Conservation (phyloP, 1,284 basidiomycete genomes). For the Sporisorium sorghi region DNA sequence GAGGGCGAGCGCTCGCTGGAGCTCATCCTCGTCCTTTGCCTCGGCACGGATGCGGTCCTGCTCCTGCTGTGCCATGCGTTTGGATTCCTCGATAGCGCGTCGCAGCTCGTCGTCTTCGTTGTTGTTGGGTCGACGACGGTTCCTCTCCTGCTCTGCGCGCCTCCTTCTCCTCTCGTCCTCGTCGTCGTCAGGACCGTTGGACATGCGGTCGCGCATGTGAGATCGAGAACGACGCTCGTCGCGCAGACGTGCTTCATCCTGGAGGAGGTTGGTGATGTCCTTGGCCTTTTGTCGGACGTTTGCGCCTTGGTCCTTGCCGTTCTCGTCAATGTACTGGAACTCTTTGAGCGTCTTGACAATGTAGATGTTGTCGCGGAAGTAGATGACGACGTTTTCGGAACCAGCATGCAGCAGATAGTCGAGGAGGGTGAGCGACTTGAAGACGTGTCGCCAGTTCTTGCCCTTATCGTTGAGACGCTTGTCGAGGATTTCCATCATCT, state of each 20-base stretch:
- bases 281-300: conserved; percentile 98
- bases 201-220: conserved; percentile 93
- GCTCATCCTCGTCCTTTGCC: conserved; percentile 76
- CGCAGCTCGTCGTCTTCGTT: conserved; percentile 73
- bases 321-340: conserved; percentile 96
- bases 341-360: conserved; percentile 99
- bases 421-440: conserved; percentile 96
- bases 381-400: conserved; percentile 97
- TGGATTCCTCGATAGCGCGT: conserved; percentile 72
- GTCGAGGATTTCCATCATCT: conserved; percentile 99
- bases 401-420: conserved; percentile 97
- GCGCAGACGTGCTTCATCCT: conserved; percentile 85
- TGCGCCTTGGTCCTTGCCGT: conserved; percentile 95
- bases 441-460: conserved; percentile 99
- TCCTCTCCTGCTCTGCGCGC: conserved; percentile 48
- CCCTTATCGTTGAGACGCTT: conserved; percentile 99
- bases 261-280: conserved; percentile 95
- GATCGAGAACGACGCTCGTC: conserved; percentile 87
- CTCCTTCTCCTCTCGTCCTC: conserved; percentile 75
- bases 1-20: conserved; percentile 80
- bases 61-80: conserved; percentile 68
- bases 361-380: conserved; percentile 96
- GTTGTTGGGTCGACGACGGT: conserved; percentile 39
- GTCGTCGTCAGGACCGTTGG: conserved; percentile 72
- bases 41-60: conserved; percentile 62